Base-by-base conservation (phyloP, 2,329 filamentous ascomycete species). In the Polychaeton citri region DNA sequence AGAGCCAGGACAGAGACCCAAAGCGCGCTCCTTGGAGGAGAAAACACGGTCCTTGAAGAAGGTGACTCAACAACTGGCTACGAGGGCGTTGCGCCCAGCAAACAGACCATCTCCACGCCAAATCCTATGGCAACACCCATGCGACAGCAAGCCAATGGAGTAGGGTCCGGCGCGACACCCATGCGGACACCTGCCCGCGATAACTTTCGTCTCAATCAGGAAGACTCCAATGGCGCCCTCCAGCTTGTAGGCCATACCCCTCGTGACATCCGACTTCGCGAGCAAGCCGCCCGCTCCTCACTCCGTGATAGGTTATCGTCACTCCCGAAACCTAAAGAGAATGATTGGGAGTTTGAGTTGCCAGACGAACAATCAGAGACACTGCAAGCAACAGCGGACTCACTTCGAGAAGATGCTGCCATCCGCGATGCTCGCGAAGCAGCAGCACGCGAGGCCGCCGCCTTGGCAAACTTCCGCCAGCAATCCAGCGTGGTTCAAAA, bases 111-210 rank as follows among this genome's bases (percentile, higher is more conserved):
- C 38, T 73, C 86, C n/a, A 98, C 90, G 0, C 90, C 90, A 0
- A 98, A 98, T 54, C 90, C 90, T 0, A 71, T 98, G 66, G 87
- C 90, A 1, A 98, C 90, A 0, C 90, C 90, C 1, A 65, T 74
- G 19, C 79, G 74, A 18, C 76, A 79, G 9, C 92, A 83, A 18
- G 74, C 75, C 4, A 60, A 71, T 50, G 59, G 61, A 20, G 63
- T 69, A 36, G 72, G 74, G 4, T 72, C 78, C 33, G 84, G 83
- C 13, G 79, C 85, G 40, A 94, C 88, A 0, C 86, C 88, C 1
- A 65, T 93, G 64, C 76, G 82, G 39, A 95, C 87, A 6, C 88
- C 88, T 7, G 24, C 24, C 7, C 76, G 90, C 39, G 90, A 98
- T 53, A 85, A 69, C 19, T 83, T 96, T 50, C 74, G 80, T 1